Base-by-base conservation (phyloP, 257 asterid species). In the Scutellaria baicalensis region DNA sequence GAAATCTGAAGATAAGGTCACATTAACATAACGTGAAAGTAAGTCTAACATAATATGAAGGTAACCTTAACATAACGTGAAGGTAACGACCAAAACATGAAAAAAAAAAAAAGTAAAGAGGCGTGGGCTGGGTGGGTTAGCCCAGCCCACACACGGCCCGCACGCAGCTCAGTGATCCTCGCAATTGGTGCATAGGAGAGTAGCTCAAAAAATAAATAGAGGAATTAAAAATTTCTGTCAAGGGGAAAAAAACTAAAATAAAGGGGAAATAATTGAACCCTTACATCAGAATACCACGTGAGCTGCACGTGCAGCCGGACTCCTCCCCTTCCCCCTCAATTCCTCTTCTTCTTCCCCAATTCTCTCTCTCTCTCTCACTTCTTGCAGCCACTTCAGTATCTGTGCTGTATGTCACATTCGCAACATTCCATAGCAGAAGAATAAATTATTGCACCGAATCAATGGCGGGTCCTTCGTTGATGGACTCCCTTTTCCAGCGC, bases 401-500 rank as follows among this genome's bases (percentile, higher is more conserved):
- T 10, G 55, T 45, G 17, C 49, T 23, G 55, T 70, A 61, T 51
- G 65, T 39, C 57, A 16, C 18, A 4, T 17, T 10, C 17, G 9
- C 10, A 59, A 10, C 47, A 47, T 57, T 6, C 9, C 54, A 50
- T 0, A 50, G 8, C 13, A 9, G 36, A 55, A 55, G 20, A 64
- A 55, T 14, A 64, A 27, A 4, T 1, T 11, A 13, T 44, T 0
- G 18, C 47, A 65, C 21, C 50, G 54, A 73, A 35, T 38, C 35
- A 67, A 82, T 84, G 94, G 75, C 86, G 59, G 88, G 86, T 31
- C 79, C 92, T 55, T 90, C 97, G 17, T 76, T 93, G 65, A 89
- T 93, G 90, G 98, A 88, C 45, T 87, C 97, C 36, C 80, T 93
- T 9, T 93, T 93, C 84, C 98, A 93, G 62, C 88, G 95, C 43